These are phyloP conservation scores for Talinum fruticosum DNA, from an alignment of 148 eudicot genomes.

Conservation along the genomic window DNA sequence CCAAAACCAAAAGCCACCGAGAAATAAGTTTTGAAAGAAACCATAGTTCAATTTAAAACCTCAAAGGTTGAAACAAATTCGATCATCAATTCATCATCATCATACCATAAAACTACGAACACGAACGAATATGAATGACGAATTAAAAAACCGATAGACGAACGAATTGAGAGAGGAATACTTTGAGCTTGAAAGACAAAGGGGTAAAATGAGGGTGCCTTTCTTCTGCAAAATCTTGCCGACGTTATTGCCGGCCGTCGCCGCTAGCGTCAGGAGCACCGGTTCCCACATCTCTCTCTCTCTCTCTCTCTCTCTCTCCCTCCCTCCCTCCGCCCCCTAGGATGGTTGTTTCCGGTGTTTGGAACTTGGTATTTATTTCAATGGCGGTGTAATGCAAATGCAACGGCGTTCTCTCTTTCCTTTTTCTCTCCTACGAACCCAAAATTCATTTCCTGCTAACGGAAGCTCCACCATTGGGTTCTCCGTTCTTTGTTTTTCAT, in stretches of 20 bases:
- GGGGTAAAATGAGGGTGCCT: conserved; percentile 51
- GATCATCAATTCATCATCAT: neutral
- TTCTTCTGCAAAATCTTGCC: conserved; percentile 47
- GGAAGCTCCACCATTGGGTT: neutral
- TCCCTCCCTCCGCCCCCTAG: neutral
- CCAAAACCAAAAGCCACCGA: too few species aligned
- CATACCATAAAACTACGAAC: neutral
- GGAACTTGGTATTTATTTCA: too few species aligned
- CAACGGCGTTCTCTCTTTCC: neutral
- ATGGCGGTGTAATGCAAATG: too few species aligned
- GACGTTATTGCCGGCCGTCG: conserved; percentile 45
- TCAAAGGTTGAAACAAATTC: too few species aligned
- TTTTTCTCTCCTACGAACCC: neutral
- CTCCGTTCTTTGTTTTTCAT: neutral
- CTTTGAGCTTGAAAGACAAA: conserved; percentile 46
- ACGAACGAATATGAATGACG: neutral
- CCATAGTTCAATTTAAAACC: too few species aligned
- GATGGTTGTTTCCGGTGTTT: neutral
- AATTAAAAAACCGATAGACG: too few species aligned
- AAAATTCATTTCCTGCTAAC: neutral
- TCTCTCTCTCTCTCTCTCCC: conserved; percentile 6
- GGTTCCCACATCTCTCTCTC: conserved; percentile 38
- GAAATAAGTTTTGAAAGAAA: neutral
- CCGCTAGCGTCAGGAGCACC: conserved; percentile 35
- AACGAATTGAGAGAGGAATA: neutral